Percentiles rank a stretch among this genome's conserved stretches.
Evolutionary conservation across 306 rosid genomes (phyloP).

Genomic region (Lotus japonicus): DNA sequence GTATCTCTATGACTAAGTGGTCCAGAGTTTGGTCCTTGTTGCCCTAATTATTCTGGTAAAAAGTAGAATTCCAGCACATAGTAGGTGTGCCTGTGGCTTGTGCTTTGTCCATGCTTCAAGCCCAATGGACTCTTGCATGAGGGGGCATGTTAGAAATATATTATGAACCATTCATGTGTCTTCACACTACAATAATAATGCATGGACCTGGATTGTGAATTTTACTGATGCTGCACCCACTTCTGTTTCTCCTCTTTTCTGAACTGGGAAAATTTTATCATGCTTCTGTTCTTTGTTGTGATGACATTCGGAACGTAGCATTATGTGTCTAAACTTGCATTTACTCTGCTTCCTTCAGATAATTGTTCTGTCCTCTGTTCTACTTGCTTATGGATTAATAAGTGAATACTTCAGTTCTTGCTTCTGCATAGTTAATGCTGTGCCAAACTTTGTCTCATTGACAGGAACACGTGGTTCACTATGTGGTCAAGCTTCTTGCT

Average conservation of each 20-base stretch:
- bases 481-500: constrained; percentile 65
- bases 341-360: neutral
- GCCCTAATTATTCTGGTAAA: no score
- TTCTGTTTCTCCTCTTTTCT: constrained; percentile 13
- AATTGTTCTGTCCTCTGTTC: constrained; percentile 1
- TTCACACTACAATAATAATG: neutral
- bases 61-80: no score
- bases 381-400: constrained; percentile 8
- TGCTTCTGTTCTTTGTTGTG: constrained; percentile 1
- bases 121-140: no score
- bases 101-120: no score
- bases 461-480: constrained; percentile 72
- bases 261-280: neutral
- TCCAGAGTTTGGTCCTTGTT: no score
- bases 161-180: no score
- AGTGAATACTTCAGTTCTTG: constrained; percentile 10
- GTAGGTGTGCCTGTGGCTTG: no score
- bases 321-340: constrained; percentile 5
- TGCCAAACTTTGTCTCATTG: constrained; percentile 15
- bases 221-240: neutral
- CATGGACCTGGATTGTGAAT: neutral
- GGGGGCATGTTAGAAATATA: no score
- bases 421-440: neutral
- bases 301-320: neutral
- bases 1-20: no score